phyloP scores from a whole-genome alignment of 2,329 filamentous ascomycete species.

The Pochonia chlamydosporia region DNA sequence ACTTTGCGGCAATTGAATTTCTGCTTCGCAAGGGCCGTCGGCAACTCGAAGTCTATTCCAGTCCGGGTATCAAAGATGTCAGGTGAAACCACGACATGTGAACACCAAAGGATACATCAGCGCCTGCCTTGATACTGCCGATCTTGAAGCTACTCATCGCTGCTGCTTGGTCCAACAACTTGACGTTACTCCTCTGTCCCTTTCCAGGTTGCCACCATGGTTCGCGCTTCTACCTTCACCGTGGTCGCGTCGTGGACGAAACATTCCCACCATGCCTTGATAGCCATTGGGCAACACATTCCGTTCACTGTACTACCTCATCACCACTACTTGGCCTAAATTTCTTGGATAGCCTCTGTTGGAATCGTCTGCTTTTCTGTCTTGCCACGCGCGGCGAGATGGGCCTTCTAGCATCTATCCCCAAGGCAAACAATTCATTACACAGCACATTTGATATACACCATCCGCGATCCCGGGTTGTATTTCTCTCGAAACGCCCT shows the following conservation, averaged over 20 bases:
- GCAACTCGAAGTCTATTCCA: conserved; percentile 77
- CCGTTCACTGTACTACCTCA: conserved; percentile 3
- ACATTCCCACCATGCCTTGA: conserved; percentile 8
- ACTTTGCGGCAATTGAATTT: conserved; percentile 82
- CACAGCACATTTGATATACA: conserved; percentile 11
- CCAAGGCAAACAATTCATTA: conserved; percentile 15
- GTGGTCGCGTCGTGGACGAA: conserved; percentile 5
- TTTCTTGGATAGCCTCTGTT: conserved; percentile 19
- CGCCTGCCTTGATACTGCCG: background rate
- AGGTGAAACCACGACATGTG: conserved; percentile 21
- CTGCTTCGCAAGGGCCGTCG: conserved; percentile 73
- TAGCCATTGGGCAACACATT: conserved; percentile 4
- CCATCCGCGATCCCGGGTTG: conserved; percentile 19
- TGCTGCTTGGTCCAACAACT: too few species aligned
- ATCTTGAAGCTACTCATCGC: too few species aligned
- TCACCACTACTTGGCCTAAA: conserved; percentile 7
- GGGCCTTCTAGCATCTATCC: conserved; percentile 22
- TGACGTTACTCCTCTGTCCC: background rate
- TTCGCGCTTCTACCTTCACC: background rate
- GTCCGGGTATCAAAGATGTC: conserved; percentile 75
- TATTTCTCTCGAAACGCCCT: conserved; percentile 20
- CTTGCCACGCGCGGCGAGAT: conserved; percentile 16
- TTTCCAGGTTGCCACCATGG: conserved; percentile 1
- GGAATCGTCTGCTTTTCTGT: conserved; percentile 11
- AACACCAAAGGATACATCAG: background rate